These are phyloP conservation scores for Aspergillus conjunctus DNA, from an alignment of 495 filamentous ascomycete genomes.

Conservation along the genomic window DNA sequence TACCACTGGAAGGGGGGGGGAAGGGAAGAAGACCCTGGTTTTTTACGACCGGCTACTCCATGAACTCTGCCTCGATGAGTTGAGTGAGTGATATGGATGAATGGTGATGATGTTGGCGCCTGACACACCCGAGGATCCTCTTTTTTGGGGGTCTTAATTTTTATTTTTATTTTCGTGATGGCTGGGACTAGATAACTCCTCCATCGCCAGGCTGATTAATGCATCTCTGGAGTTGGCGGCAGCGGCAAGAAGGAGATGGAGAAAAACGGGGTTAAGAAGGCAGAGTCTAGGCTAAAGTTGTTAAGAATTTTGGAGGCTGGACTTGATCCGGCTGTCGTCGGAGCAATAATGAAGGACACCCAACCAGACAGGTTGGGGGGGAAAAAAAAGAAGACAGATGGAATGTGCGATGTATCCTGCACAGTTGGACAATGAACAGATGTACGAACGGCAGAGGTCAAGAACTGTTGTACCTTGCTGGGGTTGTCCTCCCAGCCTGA, in stretches of 20 bases:
- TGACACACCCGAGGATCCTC: conserved; percentile 4
- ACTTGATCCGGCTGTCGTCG: background rate
- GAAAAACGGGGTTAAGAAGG: background rate
- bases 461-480: conserved; percentile 2
- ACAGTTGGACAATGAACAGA: conserved; percentile 3
- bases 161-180: background rate
- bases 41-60: background rate
- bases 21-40: background rate
- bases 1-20: background rate
- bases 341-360: background rate
- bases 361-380: background rate
- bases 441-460: background rate
- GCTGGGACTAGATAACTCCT: background rate
- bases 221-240: no score
- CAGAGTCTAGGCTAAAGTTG: background rate
- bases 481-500: conserved; percentile 1
- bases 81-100: background rate
- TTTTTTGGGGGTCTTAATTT: background rate
- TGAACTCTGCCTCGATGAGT: background rate
- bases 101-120: background rate
- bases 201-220: no score
- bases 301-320: conserved; percentile 1
- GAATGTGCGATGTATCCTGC: conserved; percentile 1
- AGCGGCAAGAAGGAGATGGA: no score
- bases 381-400: conserved; percentile 4